Evolutionary conservation across 306 rosid species (phyloP).

Genomic region (Quercus berberidifolia): DNA sequence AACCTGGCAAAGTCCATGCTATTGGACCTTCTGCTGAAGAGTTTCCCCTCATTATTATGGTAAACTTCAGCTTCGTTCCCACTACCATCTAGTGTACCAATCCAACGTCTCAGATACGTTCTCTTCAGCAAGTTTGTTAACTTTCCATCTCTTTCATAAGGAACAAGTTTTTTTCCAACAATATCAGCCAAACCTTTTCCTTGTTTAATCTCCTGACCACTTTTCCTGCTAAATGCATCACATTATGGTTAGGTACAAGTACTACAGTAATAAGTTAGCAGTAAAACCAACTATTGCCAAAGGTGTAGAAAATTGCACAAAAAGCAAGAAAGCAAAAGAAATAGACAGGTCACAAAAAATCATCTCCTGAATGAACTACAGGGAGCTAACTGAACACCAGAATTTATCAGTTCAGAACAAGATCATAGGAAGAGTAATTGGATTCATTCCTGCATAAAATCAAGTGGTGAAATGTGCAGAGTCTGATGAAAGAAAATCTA

Average conservation of each 20-base stretch:
- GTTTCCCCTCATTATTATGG: slow-evolving; percentile 39
- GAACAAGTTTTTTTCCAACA: slow-evolving; percentile 42
- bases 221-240: slow-evolving; percentile 48
- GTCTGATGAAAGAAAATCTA: not conserved
- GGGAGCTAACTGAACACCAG: slow-evolving; percentile 4
- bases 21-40: slow-evolving; percentile 35
- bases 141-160: slow-evolving; percentile 61
- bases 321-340: not conserved
- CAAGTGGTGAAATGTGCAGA: not conserved
- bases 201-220: slow-evolving; percentile 34
- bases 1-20: slow-evolving; percentile 92
- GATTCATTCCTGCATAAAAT: not conserved
- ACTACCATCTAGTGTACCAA: slow-evolving; percentile 45
- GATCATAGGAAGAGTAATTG: slow-evolving; percentile 16
- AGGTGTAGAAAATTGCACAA: slow-evolving; percentile 17
- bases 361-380: slow-evolving; percentile 3
- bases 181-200: slow-evolving; percentile 34
- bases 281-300: slow-evolving; percentile 10
- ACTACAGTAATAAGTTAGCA: slow-evolving; percentile 9
- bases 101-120: slow-evolving; percentile 83
- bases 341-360: slow-evolving; percentile 9
- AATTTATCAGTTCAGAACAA: slow-evolving; percentile 3
- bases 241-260: not conserved
- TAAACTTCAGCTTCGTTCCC: slow-evolving; percentile 52
- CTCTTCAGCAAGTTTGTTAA: slow-evolving; percentile 75